A percentile compares a stretch with the other conserved stretches of the same genome.
Evolutionary conservation across 2,329 filamentous ascomycete species (phyloP).

Genomic region (Amesomyces nigricolor): DNA sequence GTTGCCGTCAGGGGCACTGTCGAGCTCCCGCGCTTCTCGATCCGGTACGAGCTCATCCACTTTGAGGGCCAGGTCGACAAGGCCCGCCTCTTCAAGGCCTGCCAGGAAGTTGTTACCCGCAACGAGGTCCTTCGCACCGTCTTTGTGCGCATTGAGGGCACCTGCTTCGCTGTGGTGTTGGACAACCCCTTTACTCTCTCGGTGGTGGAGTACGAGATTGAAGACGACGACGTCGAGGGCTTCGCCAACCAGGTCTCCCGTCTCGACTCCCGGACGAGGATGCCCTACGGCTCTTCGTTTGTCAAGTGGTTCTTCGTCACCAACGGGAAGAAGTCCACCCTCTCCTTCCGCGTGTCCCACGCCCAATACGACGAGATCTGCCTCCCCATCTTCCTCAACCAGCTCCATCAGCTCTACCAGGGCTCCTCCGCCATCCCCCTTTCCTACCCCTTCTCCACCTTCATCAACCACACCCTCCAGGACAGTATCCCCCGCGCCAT

Average conservation of each 20-base stretch:
- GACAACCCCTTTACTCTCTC: slow-evolving; percentile 43
- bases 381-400: slow-evolving; percentile 54
- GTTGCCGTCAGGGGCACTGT: slow-evolving; percentile 55
- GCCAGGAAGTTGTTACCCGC: slow-evolving; percentile 49
- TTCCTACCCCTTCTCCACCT: slow-evolving; percentile 41
- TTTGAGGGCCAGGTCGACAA: slow-evolving; percentile 48
- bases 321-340: slow-evolving; percentile 33
- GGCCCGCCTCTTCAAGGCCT: slow-evolving; percentile 43
- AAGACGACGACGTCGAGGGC: slow-evolving; percentile 42
- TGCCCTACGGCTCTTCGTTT: slow-evolving; percentile 55
- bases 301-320: slow-evolving; percentile 52
- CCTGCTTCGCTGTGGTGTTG: slow-evolving; percentile 54
- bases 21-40: slow-evolving; percentile 47
- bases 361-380: slow-evolving; percentile 66
- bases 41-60: slow-evolving; percentile 43
- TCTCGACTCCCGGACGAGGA: slow-evolving; percentile 49
- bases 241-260: slow-evolving; percentile 51
- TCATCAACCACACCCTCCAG: slow-evolving; percentile 39
- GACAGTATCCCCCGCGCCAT: slow-evolving; percentile 44
- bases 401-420: slow-evolving; percentile 51
- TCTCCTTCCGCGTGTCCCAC: slow-evolving; percentile 60
- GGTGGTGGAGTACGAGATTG: slow-evolving; percentile 48
- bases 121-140: slow-evolving; percentile 64
- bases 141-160: slow-evolving; percentile 49
- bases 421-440: slow-evolving; percentile 27